Evolutionary conservation across 2,329 filamentous ascomycete genomes (phyloP), one percentile per base, ranked within the genome.

Genomic region (Cladophialophora exuberans): DNA sequence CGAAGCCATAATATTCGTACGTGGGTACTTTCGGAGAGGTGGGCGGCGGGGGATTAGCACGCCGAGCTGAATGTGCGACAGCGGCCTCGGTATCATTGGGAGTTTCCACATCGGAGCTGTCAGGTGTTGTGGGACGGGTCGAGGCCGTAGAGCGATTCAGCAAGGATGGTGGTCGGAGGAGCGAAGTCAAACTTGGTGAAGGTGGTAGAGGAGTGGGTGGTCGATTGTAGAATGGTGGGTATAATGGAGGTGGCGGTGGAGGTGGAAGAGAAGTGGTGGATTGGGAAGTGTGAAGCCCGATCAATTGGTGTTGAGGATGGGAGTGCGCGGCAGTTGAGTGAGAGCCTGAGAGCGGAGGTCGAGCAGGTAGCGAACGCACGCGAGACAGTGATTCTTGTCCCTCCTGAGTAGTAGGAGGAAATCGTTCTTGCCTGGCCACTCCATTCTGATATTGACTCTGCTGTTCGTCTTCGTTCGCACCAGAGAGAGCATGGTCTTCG

Each of bases 1-100:
- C 93, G 74, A 99, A 99, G 70, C 94, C 94, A 71, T 97, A 97
- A 82, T 97, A 99, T 71, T 99, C 94, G 76, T 99, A 97, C 0
- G 94, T 99, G n/a, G 94, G 94, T 2, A 99, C 92, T 69, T 94
- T 91, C 1, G 94, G 94, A 50, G 87, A 87, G 1, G 91, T 92
- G 52, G 90, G 87, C 4, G 92, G 90, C 15, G 96, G 84, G 1
- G 82, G 86, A 59, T 78, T 82, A 58, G 76, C 82, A 65, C 77
- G 79, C 45, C 76, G 78, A 52, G 80, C 84, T 23, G 81, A 84
- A 67, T 75, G 80, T 23, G 85, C 80, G 31, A 88, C 82, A 11
- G 78, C 79, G 3, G 79, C 79, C 55, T 83, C 81, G 5, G 83
- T 82, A 62, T 83, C 82, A 55, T 82, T 82, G 2, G 79, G 73